Percentiles rank a stretch among this genome's conserved stretches.
phyloP scores from a whole-genome alignment of 2,329 filamentous ascomycete genomes.

The Zymoseptoria pseudotritici region DNA sequence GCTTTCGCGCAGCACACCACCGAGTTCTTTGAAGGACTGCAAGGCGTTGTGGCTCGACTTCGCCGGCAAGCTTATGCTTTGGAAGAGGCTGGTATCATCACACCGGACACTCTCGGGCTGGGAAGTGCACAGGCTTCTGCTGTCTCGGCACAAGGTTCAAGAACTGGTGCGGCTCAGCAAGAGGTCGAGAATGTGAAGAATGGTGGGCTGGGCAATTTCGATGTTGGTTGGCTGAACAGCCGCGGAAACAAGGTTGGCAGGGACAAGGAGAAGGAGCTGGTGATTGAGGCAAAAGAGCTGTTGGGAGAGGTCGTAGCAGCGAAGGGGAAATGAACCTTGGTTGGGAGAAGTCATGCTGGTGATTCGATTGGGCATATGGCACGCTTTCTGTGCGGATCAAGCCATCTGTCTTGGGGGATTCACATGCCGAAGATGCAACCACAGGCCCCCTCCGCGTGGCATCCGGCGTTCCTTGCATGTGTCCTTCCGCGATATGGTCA shows the following conservation, averaged over 20 bases:
- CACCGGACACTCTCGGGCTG: slow-evolving; percentile 31
- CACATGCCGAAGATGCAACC: not conserved
- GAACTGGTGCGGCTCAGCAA: slow-evolving; percentile 7
- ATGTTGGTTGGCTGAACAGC: slow-evolving; percentile 86
- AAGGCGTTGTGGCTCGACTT: slow-evolving; percentile 65
- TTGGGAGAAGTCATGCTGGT: too few relatives aligned
- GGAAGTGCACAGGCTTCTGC: slow-evolving; percentile 17
- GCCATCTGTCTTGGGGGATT: too few relatives aligned
- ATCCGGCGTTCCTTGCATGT: not conserved
- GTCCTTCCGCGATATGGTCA: not conserved
- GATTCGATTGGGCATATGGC: too few relatives aligned
- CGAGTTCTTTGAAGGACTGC: slow-evolving; percentile 65
- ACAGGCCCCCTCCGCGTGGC: not conserved
- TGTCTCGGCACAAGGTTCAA: not conserved
- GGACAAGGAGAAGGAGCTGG: slow-evolving; percentile 76
- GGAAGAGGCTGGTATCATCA: slow-evolving; percentile 71
- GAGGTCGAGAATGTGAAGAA: slow-evolving; percentile 32
- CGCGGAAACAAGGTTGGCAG: slow-evolving; percentile 72
- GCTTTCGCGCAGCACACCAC: slow-evolving; percentile 50
- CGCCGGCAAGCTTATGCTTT: slow-evolving; percentile 70
- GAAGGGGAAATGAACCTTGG: not conserved
- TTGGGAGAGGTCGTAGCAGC: slow-evolving; percentile 32
- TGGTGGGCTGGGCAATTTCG: slow-evolving; percentile 51
- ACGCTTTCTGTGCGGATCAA: too few relatives aligned
- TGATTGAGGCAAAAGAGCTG: slow-evolving; percentile 54